A percentile compares a stretch with the other conserved stretches of the same genome.
Evolutionary conservation across 768 basidiomycete genomes (phyloP).

Genomic region (Boletellus sp.): DNA sequence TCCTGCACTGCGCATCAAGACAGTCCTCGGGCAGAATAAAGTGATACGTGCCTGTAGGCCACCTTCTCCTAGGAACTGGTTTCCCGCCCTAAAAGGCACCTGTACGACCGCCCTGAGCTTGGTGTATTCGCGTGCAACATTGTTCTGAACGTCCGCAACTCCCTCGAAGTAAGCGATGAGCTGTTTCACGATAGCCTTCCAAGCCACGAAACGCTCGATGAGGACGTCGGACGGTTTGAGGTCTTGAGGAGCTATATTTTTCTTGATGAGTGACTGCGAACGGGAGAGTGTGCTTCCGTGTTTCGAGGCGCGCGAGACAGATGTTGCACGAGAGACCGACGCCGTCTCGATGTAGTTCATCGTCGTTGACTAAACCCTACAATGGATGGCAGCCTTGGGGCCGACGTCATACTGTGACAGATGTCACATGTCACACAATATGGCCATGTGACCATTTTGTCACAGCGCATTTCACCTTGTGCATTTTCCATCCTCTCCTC

Average conservation of each 20-base stretch:
- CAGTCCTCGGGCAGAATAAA: background rate
- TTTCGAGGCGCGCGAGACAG: constrained; percentile 60
- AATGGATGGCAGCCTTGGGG: background rate
- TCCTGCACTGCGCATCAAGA: constrained; percentile 47
- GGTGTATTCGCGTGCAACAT: constrained; percentile 87
- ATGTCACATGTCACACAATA: background rate
- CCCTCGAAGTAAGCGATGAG: constrained; percentile 81
- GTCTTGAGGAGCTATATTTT: constrained; percentile 87
- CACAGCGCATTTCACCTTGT: background rate
- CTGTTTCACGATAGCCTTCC: constrained; percentile 97
- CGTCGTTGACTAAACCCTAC: background rate
- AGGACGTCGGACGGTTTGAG: constrained; percentile 92
- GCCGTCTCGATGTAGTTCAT: constrained; percentile 43
- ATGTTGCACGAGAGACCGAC: constrained; percentile 66
- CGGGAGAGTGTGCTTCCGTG: constrained; percentile 73
- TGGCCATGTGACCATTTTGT: background rate
- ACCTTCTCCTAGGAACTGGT: constrained; percentile 98
- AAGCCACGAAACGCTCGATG: constrained; percentile 90
- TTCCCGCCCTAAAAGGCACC: constrained; percentile 91
- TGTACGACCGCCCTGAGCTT: constrained; percentile 95
- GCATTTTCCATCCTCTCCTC: constrained; percentile 12
- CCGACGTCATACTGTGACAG: constrained; percentile 28
- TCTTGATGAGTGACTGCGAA: constrained; percentile 87
- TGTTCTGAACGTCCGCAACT: constrained; percentile 83
- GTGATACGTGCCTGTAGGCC: constrained; percentile 68